A percentile compares a stretch with the other conserved stretches of the same genome.
These are phyloP conservation scores for Colletotrichum lindemuthianum DNA, from an alignment of 2,329 filamentous ascomycete species.

Conservation along the genomic window DNA sequence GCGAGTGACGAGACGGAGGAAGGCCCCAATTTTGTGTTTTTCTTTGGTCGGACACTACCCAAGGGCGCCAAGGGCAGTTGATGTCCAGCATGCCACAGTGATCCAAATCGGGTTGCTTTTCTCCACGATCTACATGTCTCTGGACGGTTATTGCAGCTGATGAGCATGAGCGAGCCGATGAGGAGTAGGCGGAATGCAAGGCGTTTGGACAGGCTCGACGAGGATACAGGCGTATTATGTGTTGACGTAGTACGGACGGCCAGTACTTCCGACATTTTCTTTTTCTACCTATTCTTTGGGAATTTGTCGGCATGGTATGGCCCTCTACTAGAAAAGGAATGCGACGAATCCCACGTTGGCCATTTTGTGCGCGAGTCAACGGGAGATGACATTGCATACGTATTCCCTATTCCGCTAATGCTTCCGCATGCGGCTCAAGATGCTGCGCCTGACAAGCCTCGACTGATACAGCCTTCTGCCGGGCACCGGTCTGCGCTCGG, in stretches of 20 bases:
- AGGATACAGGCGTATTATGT: no score
- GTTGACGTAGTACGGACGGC: no score
- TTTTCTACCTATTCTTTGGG: constrained; percentile 2
- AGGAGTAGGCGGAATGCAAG: constrained; percentile 16
- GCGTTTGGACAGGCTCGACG: constrained; percentile 11
- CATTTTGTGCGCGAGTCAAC: no score
- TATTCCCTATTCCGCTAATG: no score
- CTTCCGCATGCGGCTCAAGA: no score
- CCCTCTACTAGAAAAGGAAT: constrained; percentile 1
- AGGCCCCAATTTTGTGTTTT: constrained; percentile 1
- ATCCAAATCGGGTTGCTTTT: background rate
- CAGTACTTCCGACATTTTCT: background rate
- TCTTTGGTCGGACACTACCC: constrained; percentile 7
- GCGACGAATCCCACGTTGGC: constrained; percentile 14
- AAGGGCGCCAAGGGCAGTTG: constrained; percentile 1
- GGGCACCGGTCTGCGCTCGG: constrained; percentile 40
- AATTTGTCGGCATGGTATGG: no score
- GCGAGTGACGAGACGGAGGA: constrained; percentile 19
- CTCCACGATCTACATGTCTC: background rate
- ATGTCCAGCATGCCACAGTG: background rate
- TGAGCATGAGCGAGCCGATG: constrained; percentile 12
- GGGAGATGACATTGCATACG: no score
- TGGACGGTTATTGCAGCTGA: background rate
- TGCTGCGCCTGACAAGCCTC: no score
- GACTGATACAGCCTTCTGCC: constrained; percentile 25